phyloP scores from a whole-genome alignment of 768 basidiomycete species.

The Lactifluus hygrophoroides region DNA sequence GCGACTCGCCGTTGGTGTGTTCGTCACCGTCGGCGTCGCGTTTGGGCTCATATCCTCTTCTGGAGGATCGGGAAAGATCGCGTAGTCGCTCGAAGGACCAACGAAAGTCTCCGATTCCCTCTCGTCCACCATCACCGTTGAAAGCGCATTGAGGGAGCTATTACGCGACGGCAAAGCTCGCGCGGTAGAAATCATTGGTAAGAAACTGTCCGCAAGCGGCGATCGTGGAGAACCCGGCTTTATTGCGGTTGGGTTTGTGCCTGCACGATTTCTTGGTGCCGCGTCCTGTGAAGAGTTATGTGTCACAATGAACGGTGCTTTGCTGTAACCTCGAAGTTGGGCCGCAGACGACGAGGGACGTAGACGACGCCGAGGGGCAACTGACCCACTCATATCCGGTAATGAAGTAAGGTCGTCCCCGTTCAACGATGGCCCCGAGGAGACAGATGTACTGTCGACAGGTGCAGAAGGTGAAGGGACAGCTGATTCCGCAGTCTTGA shows the following conservation, averaged over 20 bases:
- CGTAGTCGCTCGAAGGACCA: constrained; percentile 65
- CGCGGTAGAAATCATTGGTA: constrained; percentile 32
- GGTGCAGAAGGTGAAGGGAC: constrained; percentile 26
- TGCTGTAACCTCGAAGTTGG: constrained; percentile 45
- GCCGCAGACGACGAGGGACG: constrained; percentile 74
- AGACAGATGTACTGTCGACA: constrained; percentile 15
- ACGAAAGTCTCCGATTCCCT: constrained; percentile 44
- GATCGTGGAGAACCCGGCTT: constrained; percentile 37
- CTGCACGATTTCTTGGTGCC: constrained; percentile 45
- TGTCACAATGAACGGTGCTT: constrained; percentile 17
- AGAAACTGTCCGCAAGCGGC: constrained; percentile 19
- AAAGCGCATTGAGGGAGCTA: constrained; percentile 31
- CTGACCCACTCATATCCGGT: constrained; percentile 39
- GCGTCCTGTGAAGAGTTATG: constrained; percentile 29
- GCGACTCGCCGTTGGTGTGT: constrained; percentile 17
- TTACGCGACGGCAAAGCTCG: constrained; percentile 54
- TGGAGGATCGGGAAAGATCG: constrained; percentile 65
- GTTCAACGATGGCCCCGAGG: constrained; percentile 43
- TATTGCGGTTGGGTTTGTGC: constrained; percentile 50
- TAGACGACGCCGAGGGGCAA: constrained; percentile 49
- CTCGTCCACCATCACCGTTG: constrained; percentile 29
- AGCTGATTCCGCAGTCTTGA: constrained; percentile 52
- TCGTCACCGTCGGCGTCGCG: constrained; percentile 16
- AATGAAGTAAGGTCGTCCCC: constrained; percentile 48
- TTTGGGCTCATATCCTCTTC: constrained; percentile 28